Evolutionary conservation across 2,329 filamentous ascomycete genomes (phyloP).

Genomic region (Sarocladium strictum): DNA sequence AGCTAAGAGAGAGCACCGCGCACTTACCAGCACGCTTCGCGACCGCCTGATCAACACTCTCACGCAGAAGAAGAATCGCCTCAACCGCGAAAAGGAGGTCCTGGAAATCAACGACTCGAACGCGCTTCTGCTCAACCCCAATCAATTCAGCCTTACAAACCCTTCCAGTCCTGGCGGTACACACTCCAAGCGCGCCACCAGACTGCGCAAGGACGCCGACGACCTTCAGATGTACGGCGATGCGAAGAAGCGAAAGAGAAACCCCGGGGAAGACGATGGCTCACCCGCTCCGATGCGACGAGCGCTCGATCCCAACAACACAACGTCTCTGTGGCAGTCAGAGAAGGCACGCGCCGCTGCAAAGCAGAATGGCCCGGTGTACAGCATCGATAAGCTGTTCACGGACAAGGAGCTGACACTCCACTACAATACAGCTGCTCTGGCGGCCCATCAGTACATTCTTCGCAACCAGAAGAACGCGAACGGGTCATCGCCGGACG

Average conservation of each 20-base stretch:
- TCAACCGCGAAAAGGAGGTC: conserved; percentile 62
- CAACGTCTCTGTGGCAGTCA: conserved; percentile 57
- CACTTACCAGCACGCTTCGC: conserved; percentile 54
- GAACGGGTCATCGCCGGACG: conserved; percentile 41
- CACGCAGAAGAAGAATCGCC: conserved; percentile 56
- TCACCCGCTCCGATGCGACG: conserved; percentile 55
- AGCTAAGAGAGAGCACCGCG: conserved; percentile 54
- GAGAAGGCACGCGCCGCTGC: conserved; percentile 49
- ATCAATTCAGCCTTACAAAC: conserved; percentile 61
- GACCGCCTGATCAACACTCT: conserved; percentile 63
- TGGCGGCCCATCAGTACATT: conserved; percentile 57
- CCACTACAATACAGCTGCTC: conserved; percentile 57
- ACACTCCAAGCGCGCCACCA: conserved; percentile 57
- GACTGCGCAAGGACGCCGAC: conserved; percentile 55
- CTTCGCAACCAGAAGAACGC: conserved; percentile 51
- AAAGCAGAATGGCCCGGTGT: conserved; percentile 53
- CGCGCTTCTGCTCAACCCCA: conserved; percentile 59
- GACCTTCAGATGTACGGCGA: conserved; percentile 48
- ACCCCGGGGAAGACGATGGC: conserved; percentile 54
- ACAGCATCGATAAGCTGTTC: conserved; percentile 65
- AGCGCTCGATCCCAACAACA: conserved; percentile 48
- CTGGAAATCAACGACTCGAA: conserved; percentile 62
- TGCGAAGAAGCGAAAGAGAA: conserved; percentile 57
- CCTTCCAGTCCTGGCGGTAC: conserved; percentile 58
- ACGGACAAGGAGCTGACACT: conserved; percentile 64